Conservation (phyloP, 148 eudicot genomes). For the Rhododendron henanense region DNA sequence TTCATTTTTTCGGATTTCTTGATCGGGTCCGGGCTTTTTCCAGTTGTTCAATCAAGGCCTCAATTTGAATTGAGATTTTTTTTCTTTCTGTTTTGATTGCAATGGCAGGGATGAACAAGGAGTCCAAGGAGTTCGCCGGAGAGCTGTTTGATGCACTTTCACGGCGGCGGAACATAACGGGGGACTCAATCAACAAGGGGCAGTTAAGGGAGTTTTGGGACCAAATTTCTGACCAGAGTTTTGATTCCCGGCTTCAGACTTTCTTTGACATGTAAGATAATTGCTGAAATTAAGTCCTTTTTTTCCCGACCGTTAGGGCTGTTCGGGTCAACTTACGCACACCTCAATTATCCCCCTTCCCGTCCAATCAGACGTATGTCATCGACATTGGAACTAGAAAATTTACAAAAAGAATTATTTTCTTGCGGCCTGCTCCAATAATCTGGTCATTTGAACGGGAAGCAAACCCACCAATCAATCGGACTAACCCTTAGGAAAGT, state of each 20-base stretch:
- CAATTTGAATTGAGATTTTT: neutral
- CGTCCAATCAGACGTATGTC: no score
- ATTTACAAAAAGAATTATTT: no score
- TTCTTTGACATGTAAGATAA: constrained; percentile 52
- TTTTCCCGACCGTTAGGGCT: no score
- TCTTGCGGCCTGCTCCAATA: no score
- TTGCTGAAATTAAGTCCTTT: neutral
- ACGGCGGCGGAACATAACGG: constrained; percentile 33
- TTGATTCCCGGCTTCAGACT: constrained; percentile 53
- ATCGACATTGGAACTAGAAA: no score
- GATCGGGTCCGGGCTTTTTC: neutral
- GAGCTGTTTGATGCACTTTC: constrained; percentile 50
- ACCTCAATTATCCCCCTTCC: no score
- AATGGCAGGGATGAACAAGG: constrained; percentile 51
- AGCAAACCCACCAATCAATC: no score
- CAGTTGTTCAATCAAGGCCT: neutral
- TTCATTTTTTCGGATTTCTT: neutral
- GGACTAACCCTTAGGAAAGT: no score
- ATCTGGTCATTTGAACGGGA: no score
- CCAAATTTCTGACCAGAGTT: constrained; percentile 49
- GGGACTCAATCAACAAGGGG: constrained; percentile 31
- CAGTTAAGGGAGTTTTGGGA: constrained; percentile 57
- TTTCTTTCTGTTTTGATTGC: neutral
- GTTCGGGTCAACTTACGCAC: no score
- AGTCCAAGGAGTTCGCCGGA: constrained; percentile 44